These are phyloP conservation scores for Trichocladium antarcticum DNA, from an alignment of 495 filamentous ascomycete species.

Conservation along the genomic window DNA sequence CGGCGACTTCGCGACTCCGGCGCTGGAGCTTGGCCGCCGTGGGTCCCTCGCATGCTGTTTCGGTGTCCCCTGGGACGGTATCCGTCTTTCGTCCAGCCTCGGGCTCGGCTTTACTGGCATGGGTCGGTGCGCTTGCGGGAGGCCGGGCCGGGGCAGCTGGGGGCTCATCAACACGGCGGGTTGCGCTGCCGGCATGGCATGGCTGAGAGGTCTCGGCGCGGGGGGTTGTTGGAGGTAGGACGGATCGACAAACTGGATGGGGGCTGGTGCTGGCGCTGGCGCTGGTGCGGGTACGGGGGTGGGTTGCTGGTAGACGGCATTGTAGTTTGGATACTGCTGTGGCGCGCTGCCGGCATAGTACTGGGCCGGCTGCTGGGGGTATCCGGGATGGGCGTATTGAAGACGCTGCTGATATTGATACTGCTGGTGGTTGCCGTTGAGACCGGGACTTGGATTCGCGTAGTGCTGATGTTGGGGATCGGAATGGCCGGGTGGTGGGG, in stretches of 20 bases:
- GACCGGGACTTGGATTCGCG: conserved; percentile 14
- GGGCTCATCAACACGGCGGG: neutral
- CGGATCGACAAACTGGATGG: conserved; percentile 14
- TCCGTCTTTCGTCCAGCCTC: conserved; percentile 12
- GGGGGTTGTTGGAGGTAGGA: conserved; percentile 5
- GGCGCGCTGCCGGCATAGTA: conserved; percentile 13
- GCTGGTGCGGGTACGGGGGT: neutral
- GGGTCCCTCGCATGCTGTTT: conserved; percentile 14
- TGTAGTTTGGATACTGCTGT: conserved; percentile 14
- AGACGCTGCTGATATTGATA: conserved; percentile 21
- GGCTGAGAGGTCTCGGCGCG: neutral
- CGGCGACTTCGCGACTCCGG: conserved; percentile 27
- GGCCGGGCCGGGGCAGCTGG: neutral
- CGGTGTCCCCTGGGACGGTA: conserved; percentile 10
- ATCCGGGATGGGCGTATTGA: conserved; percentile 19
- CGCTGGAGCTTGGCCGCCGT: conserved; percentile 17
- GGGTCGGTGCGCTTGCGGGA: conserved; percentile 1
- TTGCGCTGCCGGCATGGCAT: neutral
- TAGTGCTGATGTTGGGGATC: conserved; percentile 9
- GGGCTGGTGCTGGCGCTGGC: neutral
- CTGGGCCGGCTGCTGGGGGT: conserved; percentile 10
- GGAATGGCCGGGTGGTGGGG: neutral
- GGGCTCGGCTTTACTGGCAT: conserved; percentile 18
- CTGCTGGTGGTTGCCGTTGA: conserved; percentile 15
- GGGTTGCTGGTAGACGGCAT: conserved; percentile 9